Evolutionary conservation across 2,329 filamentous ascomycete species (phyloP), one percentile per base, ranked within the genome.

Genomic region (Rugonectria rugulosa): DNA sequence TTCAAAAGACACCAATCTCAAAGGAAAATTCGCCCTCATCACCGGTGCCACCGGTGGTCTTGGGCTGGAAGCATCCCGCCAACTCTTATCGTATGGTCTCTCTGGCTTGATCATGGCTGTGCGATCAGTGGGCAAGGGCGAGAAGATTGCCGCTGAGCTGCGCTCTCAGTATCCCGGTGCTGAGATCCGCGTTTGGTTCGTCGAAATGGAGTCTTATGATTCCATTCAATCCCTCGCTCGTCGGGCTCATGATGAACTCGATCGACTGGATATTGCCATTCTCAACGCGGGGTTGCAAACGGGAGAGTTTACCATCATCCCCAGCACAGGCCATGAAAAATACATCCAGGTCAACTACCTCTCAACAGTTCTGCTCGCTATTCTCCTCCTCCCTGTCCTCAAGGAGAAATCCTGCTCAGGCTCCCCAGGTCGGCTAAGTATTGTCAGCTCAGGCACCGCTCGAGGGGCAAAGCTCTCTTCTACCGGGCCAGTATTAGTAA

Each of bases 331-430:
- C 4, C 73, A 78, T 50, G 75, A 80, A 56, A 65, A 70, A 14
- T 70, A 65, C 12, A 54, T 80, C 17, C 77, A 80, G 53, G 72
- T 77, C 59, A 75, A 76, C 55, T 73, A 73, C 48, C 60, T 76
- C 5, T 74, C 73, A 0, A 75, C 72, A 0, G 60, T 60, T 0
- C 59, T 75, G 0, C 65, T 77, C 11, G 57, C 67, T 2, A 64
- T 74, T 5, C 60, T 74, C 1, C 60, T 57, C 1, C 45, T 60
- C 1, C 57, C 54, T 5, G 27, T 41, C 10, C 57, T 60, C 26
- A 59, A 53, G 17, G 29, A 21, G 4, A 42, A 37, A 11, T 46
- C 53, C 17, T 34, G 32, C 6, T 6, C 21, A 5, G 17, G 37
- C 9, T 36, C 26, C 9, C 54, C 57, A 2, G 57, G 57, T 5